Conservation (phyloP, 108 stramenopile species). For the Cyclotella atomus region DNA sequence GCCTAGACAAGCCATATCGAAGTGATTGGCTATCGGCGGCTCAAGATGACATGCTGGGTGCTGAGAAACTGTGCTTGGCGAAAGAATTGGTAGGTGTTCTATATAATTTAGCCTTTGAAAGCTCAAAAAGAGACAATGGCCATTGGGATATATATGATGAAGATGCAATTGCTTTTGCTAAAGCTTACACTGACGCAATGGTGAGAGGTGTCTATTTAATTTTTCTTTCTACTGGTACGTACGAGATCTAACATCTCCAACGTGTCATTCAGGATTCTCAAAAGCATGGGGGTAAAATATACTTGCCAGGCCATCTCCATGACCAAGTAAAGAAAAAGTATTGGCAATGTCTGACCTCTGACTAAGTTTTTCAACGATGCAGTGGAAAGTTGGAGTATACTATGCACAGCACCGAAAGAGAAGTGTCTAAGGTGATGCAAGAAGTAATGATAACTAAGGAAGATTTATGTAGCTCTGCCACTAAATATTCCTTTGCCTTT, state of each 20-base stretch:
- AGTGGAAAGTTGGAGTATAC: no score
- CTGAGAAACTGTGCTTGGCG: background rate
- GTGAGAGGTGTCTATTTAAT: background rate
- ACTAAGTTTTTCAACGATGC: no score
- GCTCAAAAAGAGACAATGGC: conserved; percentile 8
- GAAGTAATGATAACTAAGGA: no score
- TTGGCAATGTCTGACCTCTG: no score
- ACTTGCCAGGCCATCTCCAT: conserved; percentile 28
- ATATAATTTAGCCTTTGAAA: background rate
- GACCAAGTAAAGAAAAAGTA: no score
- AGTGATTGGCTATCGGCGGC: conserved; percentile 27
- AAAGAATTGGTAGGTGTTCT: conserved; percentile 25
- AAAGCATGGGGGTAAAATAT: conserved; percentile 31
- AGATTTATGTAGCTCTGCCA: no score
- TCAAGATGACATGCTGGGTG: conserved; percentile 34
- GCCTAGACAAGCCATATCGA: background rate
- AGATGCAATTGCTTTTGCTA: conserved; percentile 28
- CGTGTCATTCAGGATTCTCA: conserved; percentile 11
- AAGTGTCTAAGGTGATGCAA: no score
- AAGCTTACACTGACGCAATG: conserved; percentile 35
- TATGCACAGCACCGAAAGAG: no score
- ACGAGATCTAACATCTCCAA: background rate
- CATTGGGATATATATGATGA: conserved; percentile 23
- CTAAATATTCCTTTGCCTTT: no score
- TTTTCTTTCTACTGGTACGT: background rate